phyloP scores from a whole-genome alignment of 2,329 filamentous ascomycete genomes.

The Aspergillus fijiensis region DNA sequence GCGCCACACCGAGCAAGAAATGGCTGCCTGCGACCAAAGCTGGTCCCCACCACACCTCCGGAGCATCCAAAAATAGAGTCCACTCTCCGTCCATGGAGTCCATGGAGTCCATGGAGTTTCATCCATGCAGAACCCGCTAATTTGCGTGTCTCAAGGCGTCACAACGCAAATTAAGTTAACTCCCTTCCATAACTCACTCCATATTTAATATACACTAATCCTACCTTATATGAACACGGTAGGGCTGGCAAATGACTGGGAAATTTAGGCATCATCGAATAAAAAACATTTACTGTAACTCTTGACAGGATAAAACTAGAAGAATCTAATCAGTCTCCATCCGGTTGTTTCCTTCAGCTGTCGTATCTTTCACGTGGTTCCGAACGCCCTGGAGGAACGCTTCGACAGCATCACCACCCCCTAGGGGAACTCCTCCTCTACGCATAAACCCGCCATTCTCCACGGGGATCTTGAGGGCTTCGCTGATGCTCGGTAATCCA shows the following conservation, averaged over 20 bases:
- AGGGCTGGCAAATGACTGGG: not conserved
- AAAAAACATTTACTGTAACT: slow-evolving; percentile 19
- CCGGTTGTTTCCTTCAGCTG: slow-evolving; percentile 31
- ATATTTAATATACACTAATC: not conserved
- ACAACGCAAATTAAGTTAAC: not conserved
- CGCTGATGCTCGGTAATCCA: slow-evolving; percentile 83
- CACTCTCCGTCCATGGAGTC: not conserved
- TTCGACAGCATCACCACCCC: slow-evolving; percentile 84
- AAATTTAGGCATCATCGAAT: not conserved
- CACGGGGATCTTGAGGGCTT: slow-evolving; percentile 77
- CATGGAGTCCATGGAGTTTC: not conserved
- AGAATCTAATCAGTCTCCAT: slow-evolving; percentile 46
- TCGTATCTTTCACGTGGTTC: slow-evolving; percentile 66
- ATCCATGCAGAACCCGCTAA: slow-evolving; percentile 8
- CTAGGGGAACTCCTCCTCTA: slow-evolving; percentile 77
- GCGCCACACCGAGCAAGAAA: slow-evolving; percentile 3
- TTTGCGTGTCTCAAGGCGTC: not conserved
- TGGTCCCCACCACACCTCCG: slow-evolving; percentile 3
- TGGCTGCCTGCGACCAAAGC: slow-evolving; percentile 9
- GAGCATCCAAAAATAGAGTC: slow-evolving; percentile 8
- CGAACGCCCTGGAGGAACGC: slow-evolving; percentile 89
- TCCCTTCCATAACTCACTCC: not conserved
- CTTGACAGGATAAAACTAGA: slow-evolving; percentile 6
- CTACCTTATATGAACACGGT: not conserved
- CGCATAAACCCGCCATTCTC: slow-evolving; percentile 80